Percentiles rank a stretch among this genome's conserved stretches.
Evolutionary conservation across 495 filamentous ascomycete genomes (phyloP).

Genomic region (Parathielavia appendiculata): DNA sequence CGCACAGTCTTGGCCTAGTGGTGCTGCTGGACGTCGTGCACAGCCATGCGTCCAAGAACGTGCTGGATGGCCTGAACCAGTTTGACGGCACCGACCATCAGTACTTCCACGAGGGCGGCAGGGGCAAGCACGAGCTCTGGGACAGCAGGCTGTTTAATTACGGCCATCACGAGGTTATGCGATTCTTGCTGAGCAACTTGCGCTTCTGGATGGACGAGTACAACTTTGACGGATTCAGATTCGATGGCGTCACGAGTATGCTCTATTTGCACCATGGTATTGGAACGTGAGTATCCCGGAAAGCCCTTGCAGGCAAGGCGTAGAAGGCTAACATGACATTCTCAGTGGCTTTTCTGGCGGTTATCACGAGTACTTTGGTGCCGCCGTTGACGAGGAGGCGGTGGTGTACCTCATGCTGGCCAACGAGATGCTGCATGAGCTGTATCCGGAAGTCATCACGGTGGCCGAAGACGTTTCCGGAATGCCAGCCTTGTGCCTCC

Average conservation of each 20-base stretch:
- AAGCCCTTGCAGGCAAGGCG: neutral
- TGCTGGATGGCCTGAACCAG: constrained; percentile 85
- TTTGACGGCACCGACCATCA: constrained; percentile 93
- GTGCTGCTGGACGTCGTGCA: constrained; percentile 95
- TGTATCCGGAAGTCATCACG: constrained; percentile 82
- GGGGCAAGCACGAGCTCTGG: constrained; percentile 87
- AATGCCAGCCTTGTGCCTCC: constrained; percentile 90
- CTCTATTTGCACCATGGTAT: constrained; percentile 95
- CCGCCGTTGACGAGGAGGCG: constrained; percentile 88
- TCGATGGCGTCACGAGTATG: constrained; percentile 98
- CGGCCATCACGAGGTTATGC: constrained; percentile 85
- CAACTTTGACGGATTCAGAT: constrained; percentile 91
- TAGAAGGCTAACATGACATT: neutral
- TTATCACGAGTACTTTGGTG: constrained; percentile 97
- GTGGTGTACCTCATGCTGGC: constrained; percentile 94
- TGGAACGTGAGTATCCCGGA: constrained; percentile 70
- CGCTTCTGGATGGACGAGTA: constrained; percentile 99
- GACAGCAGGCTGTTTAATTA: constrained; percentile 97
- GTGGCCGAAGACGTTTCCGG: constrained; percentile 97
- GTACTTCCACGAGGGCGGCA: constrained; percentile 86
- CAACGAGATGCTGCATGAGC: constrained; percentile 88
- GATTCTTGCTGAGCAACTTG: constrained; percentile 91
- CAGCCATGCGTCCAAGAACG: constrained; percentile 96
- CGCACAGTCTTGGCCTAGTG: constrained; percentile 84
- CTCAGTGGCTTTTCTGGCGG: constrained; percentile 90